phyloP scores from a whole-genome alignment of 495 filamentous ascomycete genomes.

The Aspergillus hancockii region DNA sequence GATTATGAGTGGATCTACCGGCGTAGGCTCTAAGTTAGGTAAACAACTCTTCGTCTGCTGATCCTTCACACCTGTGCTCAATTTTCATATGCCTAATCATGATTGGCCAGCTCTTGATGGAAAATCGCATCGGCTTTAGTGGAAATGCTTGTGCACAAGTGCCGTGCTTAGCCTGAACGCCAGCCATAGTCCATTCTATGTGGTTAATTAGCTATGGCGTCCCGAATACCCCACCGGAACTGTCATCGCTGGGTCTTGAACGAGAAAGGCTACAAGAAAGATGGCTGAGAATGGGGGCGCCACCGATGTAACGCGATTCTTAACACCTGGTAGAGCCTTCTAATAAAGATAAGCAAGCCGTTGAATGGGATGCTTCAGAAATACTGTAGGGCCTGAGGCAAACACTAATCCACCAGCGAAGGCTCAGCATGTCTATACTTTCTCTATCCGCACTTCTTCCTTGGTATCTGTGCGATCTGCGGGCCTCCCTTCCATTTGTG shows the following conservation, averaged over 20 bases:
- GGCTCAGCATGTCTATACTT: too few relatives aligned
- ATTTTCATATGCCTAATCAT: not conserved
- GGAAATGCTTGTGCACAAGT: not conserved
- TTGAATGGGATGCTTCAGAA: too few relatives aligned
- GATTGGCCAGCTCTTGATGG: not conserved
- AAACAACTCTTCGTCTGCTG: too few relatives aligned
- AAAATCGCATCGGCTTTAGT: not conserved
- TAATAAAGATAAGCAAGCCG: too few relatives aligned
- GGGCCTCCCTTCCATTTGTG: too few relatives aligned
- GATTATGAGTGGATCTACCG: not conserved
- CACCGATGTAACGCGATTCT: conserved; percentile 39
- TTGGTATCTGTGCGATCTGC: too few relatives aligned
- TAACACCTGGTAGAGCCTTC: too few relatives aligned
- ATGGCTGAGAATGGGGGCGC: conserved; percentile 10
- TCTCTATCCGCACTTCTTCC: too few relatives aligned
- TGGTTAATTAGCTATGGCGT: not conserved
- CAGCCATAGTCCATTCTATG: not conserved
- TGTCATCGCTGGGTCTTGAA: not conserved
- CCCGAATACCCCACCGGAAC: not conserved
- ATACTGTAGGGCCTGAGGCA: too few relatives aligned
- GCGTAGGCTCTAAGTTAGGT: not conserved
- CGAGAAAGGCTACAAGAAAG: not conserved
- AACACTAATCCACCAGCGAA: too few relatives aligned
- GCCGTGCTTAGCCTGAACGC: not conserved
- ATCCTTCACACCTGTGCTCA: not conserved